Percentiles rank a stretch among this genome's conserved stretches.
Evolutionary conservation across 257 asterid species (phyloP).

Genomic region (Datura wrightii): DNA sequence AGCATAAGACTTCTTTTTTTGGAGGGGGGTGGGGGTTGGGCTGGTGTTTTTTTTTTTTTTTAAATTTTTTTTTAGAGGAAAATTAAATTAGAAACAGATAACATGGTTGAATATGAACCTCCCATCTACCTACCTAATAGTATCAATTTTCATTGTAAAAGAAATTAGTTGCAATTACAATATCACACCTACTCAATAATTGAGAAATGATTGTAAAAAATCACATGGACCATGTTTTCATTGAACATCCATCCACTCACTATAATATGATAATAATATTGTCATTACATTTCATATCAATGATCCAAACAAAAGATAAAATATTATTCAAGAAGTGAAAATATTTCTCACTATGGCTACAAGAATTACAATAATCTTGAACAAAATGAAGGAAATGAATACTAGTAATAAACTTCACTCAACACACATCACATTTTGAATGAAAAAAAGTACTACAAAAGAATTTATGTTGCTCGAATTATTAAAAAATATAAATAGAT

Average conservation of each 20-base stretch:
- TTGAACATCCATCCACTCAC: neutral
- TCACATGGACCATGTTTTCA: neutral
- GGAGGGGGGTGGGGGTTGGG: too few relatives aligned
- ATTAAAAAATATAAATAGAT: neutral
- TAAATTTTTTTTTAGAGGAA: too few relatives aligned
- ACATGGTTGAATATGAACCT: too few relatives aligned
- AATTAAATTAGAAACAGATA: too few relatives aligned
- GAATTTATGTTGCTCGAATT: neutral
- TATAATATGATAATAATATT: neutral
- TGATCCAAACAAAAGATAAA: neutral
- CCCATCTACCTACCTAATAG: too few relatives aligned
- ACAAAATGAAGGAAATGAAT: constrained; percentile 1
- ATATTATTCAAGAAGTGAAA: neutral
- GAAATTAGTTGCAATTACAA: neutral
- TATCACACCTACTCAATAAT: neutral
- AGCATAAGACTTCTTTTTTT: too few relatives aligned
- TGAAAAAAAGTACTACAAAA: neutral
- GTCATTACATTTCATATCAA: neutral
- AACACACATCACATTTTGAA: neutral
- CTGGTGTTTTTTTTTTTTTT: too few relatives aligned
- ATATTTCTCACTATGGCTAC: neutral
- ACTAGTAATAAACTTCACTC: neutral
- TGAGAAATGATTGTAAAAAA: neutral
- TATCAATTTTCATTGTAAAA: neutral
- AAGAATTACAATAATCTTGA: neutral